Conservation (phyloP, 257 asterid genomes). For the Solanum tarapatanum region DNA sequence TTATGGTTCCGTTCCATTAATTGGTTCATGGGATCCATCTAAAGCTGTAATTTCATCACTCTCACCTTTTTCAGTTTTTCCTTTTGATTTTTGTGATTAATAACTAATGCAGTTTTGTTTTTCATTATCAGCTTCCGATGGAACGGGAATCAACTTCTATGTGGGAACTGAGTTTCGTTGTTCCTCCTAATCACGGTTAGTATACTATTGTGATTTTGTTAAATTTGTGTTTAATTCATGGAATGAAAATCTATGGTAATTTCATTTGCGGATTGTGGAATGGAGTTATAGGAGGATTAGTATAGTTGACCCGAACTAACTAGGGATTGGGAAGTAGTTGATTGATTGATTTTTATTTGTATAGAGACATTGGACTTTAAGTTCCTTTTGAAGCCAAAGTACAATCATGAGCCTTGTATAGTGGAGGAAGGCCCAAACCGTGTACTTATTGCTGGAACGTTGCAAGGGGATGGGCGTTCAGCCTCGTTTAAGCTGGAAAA, state of each 20-base stretch:
- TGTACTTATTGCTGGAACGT: slow-evolving; percentile 63
- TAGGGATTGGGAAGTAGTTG: slow-evolving; percentile 2
- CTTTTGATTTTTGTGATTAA: not conserved
- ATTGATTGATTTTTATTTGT: slow-evolving; percentile 2
- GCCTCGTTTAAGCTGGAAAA: slow-evolving; percentile 52
- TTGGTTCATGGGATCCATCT: slow-evolving; percentile 92
- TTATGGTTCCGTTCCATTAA: slow-evolving; percentile 83
- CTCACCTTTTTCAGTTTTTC: not conserved
- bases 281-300: not conserved
- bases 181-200: slow-evolving; percentile 62
- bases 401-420: slow-evolving; percentile 35
- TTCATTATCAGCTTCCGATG: slow-evolving; percentile 57
- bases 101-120: not conserved
- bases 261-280: not conserved
- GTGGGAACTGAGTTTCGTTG: slow-evolving; percentile 97
- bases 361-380: slow-evolving; percentile 89
- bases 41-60: slow-evolving; percentile 45
- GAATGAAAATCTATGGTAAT: not conserved
- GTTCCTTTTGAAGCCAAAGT: slow-evolving; percentile 77
- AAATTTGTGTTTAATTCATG: not conserved
- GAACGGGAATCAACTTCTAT: slow-evolving; percentile 87
- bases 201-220: not conserved
- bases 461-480: slow-evolving; percentile 63
- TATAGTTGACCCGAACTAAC: not conserved
- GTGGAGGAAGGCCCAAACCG: slow-evolving; percentile 92